Percentiles rank a stretch among this genome's conserved stretches.
phyloP scores from a whole-genome alignment of 164 flowering plant species.

The Chloranthus sessilifolius region DNA sequence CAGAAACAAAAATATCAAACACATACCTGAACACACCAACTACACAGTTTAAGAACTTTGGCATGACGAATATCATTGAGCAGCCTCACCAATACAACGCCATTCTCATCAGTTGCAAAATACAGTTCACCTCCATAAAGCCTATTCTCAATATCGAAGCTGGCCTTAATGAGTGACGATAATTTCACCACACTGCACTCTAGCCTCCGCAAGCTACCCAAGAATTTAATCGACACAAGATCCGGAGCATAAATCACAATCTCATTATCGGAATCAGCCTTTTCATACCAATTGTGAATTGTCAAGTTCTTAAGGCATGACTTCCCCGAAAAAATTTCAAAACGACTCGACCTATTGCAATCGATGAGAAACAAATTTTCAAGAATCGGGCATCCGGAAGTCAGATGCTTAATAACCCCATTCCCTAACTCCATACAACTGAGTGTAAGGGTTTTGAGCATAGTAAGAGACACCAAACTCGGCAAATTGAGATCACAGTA shows the following conservation, averaged over 20 bases:
- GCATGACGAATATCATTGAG: background rate
- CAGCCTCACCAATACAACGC: background rate
- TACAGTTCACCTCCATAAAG: background rate
- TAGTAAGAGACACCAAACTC: background rate
- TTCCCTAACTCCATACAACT: background rate
- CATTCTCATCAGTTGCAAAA: background rate
- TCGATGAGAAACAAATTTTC: background rate
- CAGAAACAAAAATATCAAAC: too few relatives aligned
- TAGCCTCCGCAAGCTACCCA: background rate
- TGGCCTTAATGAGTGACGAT: background rate
- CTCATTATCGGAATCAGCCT: background rate
- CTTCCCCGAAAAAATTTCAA: background rate
- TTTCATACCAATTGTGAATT: background rate
- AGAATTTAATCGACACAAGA: background rate
- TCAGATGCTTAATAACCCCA: background rate
- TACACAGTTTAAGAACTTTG: background rate
- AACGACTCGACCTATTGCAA: background rate
- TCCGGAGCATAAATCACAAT: background rate
- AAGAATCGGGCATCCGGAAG: background rate
- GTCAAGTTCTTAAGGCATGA: background rate
- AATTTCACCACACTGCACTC: background rate
- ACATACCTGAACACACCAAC: slow-evolving; percentile 6
- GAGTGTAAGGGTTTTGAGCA: background rate
- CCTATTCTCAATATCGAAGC: background rate
- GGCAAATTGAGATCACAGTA: background rate